Percentiles rank a stretch among this genome's conserved stretches.
These are phyloP conservation scores for Ligustrum vulgare DNA, from an alignment of 257 asterid genomes.

Conservation along the genomic window DNA sequence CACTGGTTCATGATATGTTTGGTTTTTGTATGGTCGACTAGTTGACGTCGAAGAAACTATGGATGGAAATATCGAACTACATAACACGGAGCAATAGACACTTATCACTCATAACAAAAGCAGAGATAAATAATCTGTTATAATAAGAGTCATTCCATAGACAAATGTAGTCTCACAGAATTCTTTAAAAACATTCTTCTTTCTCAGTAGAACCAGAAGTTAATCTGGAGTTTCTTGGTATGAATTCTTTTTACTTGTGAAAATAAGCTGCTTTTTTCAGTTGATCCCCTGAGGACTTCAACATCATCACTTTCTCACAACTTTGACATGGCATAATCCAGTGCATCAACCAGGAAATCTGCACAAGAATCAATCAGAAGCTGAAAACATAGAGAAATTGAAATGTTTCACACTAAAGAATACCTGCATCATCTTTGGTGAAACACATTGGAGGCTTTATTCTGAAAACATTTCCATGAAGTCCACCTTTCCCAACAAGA, in stretches of 20 bases:
- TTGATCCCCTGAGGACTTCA: slow-evolving; percentile 16
- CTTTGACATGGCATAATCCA: slow-evolving; percentile 76
- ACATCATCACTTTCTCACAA: slow-evolving; percentile 44
- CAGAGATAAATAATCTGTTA: too few species aligned
- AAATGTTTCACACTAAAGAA: background rate
- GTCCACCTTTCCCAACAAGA: slow-evolving; percentile 94
- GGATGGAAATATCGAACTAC: background rate
- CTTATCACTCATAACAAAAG: background rate
- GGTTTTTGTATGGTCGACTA: too few species aligned
- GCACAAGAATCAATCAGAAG: slow-evolving; percentile 27
- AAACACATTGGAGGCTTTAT: slow-evolving; percentile 98
- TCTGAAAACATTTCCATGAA: slow-evolving; percentile 93
- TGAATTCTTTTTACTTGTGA: background rate
- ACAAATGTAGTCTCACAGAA: background rate
- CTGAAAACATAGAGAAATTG: background rate
- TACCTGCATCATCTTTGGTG: slow-evolving; percentile 86
- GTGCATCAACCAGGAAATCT: slow-evolving; percentile 89
- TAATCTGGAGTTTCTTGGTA: background rate
- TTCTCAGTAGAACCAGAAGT: background rate
- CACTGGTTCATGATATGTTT: too few species aligned
- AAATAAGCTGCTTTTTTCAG: background rate
- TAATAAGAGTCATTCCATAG: background rate
- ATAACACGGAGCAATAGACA: background rate
- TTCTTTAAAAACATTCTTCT: background rate
- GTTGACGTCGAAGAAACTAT: too few species aligned